These are phyloP conservation scores for Penicillium psychrofluorescens DNA, from an alignment of 495 filamentous ascomycete species.

Conservation along the genomic window DNA sequence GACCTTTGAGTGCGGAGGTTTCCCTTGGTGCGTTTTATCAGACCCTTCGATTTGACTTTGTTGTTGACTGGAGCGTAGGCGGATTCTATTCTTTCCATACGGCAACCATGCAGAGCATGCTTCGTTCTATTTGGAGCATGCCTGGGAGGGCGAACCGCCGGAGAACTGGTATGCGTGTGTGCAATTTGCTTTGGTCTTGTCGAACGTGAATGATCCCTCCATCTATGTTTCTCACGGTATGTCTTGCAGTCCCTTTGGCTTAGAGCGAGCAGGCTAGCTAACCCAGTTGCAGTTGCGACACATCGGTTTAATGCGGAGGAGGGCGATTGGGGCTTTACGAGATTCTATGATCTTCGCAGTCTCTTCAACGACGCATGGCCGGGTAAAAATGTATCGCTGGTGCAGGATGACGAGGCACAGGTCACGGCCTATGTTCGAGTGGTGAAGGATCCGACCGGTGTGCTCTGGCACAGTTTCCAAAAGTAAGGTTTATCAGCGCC, in stretches of 20 bases:
- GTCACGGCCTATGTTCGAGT: conserved; percentile 90
- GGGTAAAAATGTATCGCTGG: conserved; percentile 61
- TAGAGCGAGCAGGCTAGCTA: conserved; percentile 7
- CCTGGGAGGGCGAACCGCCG: conserved; percentile 62
- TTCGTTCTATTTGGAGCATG: conserved; percentile 96
- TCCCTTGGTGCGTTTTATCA: conserved; percentile 66
- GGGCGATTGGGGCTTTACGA: conserved; percentile 97
- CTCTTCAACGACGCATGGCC: conserved; percentile 72
- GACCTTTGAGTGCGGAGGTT: conserved; percentile 75
- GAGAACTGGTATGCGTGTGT: conserved; percentile 95
- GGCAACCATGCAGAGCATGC: conserved; percentile 88
- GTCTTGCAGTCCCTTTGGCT: conserved; percentile 1
- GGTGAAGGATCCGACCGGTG: conserved; percentile 94
- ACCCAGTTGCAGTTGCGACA: conserved; percentile 46
- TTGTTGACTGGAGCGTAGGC: conserved; percentile 45
- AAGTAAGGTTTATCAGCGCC: conserved; percentile 51
- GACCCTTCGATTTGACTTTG: not conserved
- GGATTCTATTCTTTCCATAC: conserved; percentile 88
- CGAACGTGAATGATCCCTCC: conserved; percentile 83
- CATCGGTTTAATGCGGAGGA: conserved; percentile 94
- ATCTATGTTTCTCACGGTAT: conserved; percentile 63
- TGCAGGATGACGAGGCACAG: conserved; percentile 80
- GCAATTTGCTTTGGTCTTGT: conserved; percentile 88
- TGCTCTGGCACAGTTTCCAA: conserved; percentile 98
- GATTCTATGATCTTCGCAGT: conserved; percentile 77